Base-by-base conservation (phyloP, 108 stramenopile genomes). In the Cylindrotheca closterium region DNA sequence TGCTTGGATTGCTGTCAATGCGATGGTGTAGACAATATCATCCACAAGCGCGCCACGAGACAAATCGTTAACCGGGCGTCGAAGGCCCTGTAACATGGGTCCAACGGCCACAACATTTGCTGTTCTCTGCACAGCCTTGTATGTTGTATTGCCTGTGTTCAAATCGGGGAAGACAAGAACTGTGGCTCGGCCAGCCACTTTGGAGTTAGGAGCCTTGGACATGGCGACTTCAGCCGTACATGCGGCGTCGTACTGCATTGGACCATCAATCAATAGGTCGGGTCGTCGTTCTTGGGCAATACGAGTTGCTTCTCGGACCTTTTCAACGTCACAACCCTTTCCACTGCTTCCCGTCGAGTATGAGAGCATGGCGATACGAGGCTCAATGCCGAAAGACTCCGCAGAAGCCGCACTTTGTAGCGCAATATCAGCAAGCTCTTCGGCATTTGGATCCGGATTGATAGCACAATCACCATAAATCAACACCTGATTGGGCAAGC, bases 381-480 rank as follows among this genome's bases (percentile, higher is more conserved):
- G 79, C 18, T 70, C 69, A 45, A 80, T 71, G 28, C 71, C 71
- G 65, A 77, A 80, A 1, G 67, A 17, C 19, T 65, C 30, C 17
- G 75, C 75, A 23, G 70, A 68, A 26, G 34, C 57, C 2, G 79
- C 75, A 33, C 60, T 57, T 15, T 51, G 48, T 1, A 81, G 12
- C 19, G 79, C 79, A 57, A 80, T 81, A 55, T 73, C 61, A 18
- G 79, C 75, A 22, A 81, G 67, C 49, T 81, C 59, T 0, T 63
- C 71, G 18, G 79, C 71, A 33, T 51, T 64, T 1, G 79, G 79
- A 54, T 71, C 71, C 1, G 68, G 62, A 63, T 77, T 77, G 55
- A 81, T 63, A 1, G 75, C 79, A 47, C 79, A 81, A 49, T 81
- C 79, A 52, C 71, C 75, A 45, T 67, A 80, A 0, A 74, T 48